Percentiles rank a stretch among this genome's conserved stretches.
Evolutionary conservation across 148 eudicot genomes (phyloP).

Genomic region (Amaranthus cruentus): DNA sequence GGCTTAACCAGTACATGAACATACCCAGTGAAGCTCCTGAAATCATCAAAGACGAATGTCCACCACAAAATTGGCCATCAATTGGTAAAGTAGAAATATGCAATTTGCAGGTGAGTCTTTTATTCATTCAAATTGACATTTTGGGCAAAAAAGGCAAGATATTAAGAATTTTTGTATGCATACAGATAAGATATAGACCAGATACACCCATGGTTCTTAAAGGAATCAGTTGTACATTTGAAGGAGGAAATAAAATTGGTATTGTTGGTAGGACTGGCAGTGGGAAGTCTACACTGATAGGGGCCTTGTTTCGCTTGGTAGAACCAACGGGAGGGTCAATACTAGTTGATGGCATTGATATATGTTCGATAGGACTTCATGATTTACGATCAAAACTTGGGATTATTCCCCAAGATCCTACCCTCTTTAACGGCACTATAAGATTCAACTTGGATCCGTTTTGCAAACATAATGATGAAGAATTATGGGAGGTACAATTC

Average conservation of each 20-base stretch:
- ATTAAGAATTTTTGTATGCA: constrained; percentile 1
- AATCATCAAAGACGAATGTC: constrained; percentile 52
- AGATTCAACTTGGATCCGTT: constrained; percentile 81
- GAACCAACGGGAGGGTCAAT: constrained; percentile 69
- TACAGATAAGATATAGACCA: constrained; percentile 51
- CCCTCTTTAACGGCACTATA: constrained; percentile 77
- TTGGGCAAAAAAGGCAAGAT: not conserved
- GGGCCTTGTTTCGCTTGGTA: constrained; percentile 80
- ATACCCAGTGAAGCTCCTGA: constrained; percentile 87
- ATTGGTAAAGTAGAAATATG: constrained; percentile 77
- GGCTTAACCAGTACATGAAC: constrained; percentile 80
- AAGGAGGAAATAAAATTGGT: constrained; percentile 80
- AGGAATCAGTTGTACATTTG: constrained; percentile 73
- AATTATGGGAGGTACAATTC: constrained; percentile 76
- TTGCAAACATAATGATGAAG: constrained; percentile 48
- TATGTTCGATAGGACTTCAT: constrained; percentile 69
- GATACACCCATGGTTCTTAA: constrained; percentile 70
- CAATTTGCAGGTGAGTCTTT: constrained; percentile 46
- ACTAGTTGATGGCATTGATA: constrained; percentile 71
- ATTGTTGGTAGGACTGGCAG: constrained; percentile 90
- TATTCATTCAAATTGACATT: not conserved
- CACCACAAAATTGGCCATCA: constrained; percentile 66
- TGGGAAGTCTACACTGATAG: constrained; percentile 82
- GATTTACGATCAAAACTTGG: constrained; percentile 77
- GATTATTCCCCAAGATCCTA: constrained; percentile 87